Conservation (phyloP, 208 protist species). For the Strigomonas oncopelti region DNA sequence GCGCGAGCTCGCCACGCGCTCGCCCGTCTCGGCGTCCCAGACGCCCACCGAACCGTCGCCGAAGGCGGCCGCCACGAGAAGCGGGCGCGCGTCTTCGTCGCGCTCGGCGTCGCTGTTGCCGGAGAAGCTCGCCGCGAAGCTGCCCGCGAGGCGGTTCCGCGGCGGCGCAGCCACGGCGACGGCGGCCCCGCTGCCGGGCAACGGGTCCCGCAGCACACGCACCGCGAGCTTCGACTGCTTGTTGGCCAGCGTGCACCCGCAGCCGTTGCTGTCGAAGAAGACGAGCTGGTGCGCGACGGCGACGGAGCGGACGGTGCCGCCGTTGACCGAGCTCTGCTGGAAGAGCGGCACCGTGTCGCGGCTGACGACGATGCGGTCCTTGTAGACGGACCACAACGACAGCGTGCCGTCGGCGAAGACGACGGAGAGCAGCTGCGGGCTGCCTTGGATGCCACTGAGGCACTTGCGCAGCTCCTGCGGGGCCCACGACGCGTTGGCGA, state of each 20-base stretch:
- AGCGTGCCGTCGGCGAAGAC: conserved; percentile 68
- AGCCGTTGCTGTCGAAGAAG: conserved; percentile 43
- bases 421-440: conserved; percentile 65
- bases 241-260: conserved; percentile 26
- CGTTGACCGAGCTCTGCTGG: conserved; percentile 21
- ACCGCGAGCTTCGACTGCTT: conserved; percentile 27
- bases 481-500: conserved; percentile 74
- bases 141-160: conserved; percentile 7
- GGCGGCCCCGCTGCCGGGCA: conserved; percentile 23
- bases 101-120: not conserved
- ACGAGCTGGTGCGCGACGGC: conserved; percentile 36
- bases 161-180: conserved; percentile 21
- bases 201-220: conserved; percentile 28
- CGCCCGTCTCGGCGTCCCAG: conserved; percentile 49
- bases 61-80: conserved; percentile 23
- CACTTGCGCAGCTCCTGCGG: conserved; percentile 50
- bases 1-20: conserved; percentile 43
- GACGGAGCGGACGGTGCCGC: conserved; percentile 32
- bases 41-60: conserved; percentile 49
- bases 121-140: conserved; percentile 12
- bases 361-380: conserved; percentile 67
- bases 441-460: conserved; percentile 54
- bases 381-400: conserved; percentile 78
- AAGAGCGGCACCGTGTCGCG: conserved; percentile 54
- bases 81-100: not conserved